Conservation (phyloP, 805 yeast genomes). For the Nakazawaea pomicola region DNA sequence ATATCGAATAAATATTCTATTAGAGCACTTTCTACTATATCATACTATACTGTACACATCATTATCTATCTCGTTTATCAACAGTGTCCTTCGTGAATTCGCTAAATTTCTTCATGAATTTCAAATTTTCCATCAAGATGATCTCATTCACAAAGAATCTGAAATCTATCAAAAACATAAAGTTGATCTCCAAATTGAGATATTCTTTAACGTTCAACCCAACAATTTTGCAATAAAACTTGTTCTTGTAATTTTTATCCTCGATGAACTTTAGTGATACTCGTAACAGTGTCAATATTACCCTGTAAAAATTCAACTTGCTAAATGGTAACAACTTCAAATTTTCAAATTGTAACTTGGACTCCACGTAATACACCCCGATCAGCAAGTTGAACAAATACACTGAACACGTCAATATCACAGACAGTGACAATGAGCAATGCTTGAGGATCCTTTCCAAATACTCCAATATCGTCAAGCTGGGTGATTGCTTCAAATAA, state of each 20-base stretch:
- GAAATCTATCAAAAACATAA: conserved; percentile 38
- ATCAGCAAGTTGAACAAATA: conserved; percentile 26
- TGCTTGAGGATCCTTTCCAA: conserved; percentile 27
- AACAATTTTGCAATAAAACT: conserved; percentile 37
- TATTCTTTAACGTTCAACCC: conserved; percentile 37
- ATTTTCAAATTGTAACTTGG: conserved; percentile 4
- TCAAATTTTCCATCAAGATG: conserved; percentile 27
- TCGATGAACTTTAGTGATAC: conserved; percentile 37
- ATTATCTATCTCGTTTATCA: too few relatives aligned
- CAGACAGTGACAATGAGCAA: conserved; percentile 25
- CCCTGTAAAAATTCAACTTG: conserved; percentile 32
- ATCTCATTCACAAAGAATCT: conserved; percentile 32
- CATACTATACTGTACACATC: too few relatives aligned
- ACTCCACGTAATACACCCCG: conserved; percentile 17
- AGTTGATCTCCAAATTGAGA: conserved; percentile 32
- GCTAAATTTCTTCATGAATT: conserved; percentile 24
- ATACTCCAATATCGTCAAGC: conserved; percentile 22
- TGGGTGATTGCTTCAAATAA: conserved; percentile 27
- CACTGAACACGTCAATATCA: conserved; percentile 25
- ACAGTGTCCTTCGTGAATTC: conserved; percentile 12
- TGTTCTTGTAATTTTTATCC: conserved; percentile 39
- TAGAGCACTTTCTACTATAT: too few relatives aligned
- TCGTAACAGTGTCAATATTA: conserved; percentile 33
- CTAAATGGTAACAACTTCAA: conserved; percentile 26
- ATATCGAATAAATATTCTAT: too few relatives aligned